Evolutionary conservation across 78 protist genomes (phyloP).

Genomic region (Diacronema lutheri): DNA sequence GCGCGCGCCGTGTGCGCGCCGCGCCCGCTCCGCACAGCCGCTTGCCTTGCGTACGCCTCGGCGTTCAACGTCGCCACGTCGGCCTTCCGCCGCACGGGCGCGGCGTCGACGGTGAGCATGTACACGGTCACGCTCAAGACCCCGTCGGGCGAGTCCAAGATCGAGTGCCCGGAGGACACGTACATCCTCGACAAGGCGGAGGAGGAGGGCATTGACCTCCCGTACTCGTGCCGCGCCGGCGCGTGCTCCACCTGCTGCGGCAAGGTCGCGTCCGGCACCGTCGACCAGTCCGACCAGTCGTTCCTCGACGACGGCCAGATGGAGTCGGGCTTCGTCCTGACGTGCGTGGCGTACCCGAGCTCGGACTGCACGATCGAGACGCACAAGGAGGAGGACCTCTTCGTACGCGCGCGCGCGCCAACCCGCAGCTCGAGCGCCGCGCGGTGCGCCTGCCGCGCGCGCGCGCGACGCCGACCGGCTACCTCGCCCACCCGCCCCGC

Average conservation of each 20-base stretch:
- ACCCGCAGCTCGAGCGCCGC: no score
- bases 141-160: background rate
- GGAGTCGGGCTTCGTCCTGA: conserved; percentile 17
- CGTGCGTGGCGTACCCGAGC: conserved; percentile 45
- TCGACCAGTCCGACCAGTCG: conserved; percentile 39
- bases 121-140: conserved; percentile 27
- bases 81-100: no score
- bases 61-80: no score
- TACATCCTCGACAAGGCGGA: conserved; percentile 45
- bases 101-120: background rate
- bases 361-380: conserved; percentile 33
- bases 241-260: conserved; percentile 45
- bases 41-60: no score
- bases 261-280: conserved; percentile 1
- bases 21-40: no score
- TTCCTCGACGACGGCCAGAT: conserved; percentile 45
- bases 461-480: no score
- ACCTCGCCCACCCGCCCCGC: no score
- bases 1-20: no score
- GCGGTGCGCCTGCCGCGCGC: no score
- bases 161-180: conserved; percentile 33
- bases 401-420: no score
- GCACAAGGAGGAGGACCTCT: conserved; percentile 46
- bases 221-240: conserved; percentile 49
- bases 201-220: conserved; percentile 45